A percentile compares a stretch with the other conserved stretches of the same genome.
Conservation (phyloP, 306 rosid genomes). For the Acacia acuminata region DNA sequence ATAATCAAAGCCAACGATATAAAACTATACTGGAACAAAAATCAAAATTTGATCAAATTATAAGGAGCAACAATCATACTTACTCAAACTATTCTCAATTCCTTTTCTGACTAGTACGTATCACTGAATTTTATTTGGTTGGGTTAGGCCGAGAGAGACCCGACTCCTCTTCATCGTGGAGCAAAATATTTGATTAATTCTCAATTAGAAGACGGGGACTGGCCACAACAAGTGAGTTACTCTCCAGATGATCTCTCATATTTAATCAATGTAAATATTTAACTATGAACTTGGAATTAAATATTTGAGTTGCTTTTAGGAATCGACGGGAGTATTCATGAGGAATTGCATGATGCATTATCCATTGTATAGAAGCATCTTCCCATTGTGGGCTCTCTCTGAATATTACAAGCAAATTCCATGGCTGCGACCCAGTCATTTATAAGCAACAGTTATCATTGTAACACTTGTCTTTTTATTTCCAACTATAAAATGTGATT, state of each 20-base stretch:
- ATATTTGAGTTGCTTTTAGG: conserved; percentile 16
- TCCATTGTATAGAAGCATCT: conserved; percentile 63
- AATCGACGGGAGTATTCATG: conserved; percentile 61
- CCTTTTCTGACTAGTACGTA: background rate
- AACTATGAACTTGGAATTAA: background rate
- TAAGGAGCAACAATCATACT: no score
- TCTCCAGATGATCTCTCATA: background rate
- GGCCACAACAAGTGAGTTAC: conserved; percentile 58
- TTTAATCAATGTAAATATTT: background rate
- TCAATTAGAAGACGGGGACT: conserved; percentile 64
- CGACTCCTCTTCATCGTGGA: conserved; percentile 56
- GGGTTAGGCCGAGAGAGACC: conserved; percentile 44
- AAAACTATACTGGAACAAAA: no score
- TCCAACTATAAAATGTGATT: no score
- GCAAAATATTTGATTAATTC: conserved; percentile 58
- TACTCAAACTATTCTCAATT: no score
- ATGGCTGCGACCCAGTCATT: background rate
- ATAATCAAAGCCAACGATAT: no score
- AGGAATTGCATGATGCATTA: conserved; percentile 65
- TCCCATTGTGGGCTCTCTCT: conserved; percentile 74
- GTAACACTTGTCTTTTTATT: no score
- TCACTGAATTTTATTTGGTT: background rate
- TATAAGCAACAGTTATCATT: no score
- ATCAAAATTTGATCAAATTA: no score
- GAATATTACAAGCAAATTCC: conserved; percentile 64